Conservation (phyloP, 306 rosid species). For the Luffa aegyptiaca region DNA sequence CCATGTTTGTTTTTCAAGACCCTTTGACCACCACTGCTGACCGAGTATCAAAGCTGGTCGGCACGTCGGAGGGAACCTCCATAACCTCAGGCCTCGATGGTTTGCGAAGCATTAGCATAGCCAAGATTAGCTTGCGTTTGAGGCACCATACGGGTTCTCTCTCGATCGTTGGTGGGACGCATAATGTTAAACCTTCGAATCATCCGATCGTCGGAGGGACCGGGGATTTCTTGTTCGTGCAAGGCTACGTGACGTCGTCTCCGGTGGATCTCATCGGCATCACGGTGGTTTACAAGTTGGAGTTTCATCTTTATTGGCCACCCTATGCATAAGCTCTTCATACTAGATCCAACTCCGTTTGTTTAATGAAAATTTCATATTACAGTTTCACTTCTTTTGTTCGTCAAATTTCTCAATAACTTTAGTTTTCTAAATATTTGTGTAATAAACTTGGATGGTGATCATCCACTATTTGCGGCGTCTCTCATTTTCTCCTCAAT, state of each 20-base stretch:
- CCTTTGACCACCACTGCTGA: constrained; percentile 36
- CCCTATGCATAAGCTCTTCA: constrained; percentile 37
- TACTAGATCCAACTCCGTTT: no score
- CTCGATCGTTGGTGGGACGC: constrained; percentile 48
- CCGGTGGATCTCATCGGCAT: constrained; percentile 36
- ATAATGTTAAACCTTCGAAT: constrained; percentile 36
- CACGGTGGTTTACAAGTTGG: constrained; percentile 44
- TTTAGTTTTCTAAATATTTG: no score
- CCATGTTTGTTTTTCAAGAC: constrained; percentile 53
- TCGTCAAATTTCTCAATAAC: no score
- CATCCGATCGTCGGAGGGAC: constrained; percentile 78
- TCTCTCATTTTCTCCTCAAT: no score
- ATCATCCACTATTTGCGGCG: no score
- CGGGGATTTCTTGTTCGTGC: constrained; percentile 57
- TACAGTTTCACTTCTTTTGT: neutral
- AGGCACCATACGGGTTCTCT: constrained; percentile 44
- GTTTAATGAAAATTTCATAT: no score
- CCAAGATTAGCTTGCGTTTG: constrained; percentile 41
- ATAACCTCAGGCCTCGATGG: constrained; percentile 63
- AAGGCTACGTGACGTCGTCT: constrained; percentile 58
- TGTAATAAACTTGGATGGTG: neutral
- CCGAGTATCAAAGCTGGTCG: constrained; percentile 39
- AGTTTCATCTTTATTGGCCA: constrained; percentile 76
- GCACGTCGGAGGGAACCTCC: constrained; percentile 53
- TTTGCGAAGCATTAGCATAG: constrained; percentile 45